These are phyloP conservation scores for Trichoderma sp. DNA, from an alignment of 2,329 filamentous ascomycete species.

Conservation along the genomic window DNA sequence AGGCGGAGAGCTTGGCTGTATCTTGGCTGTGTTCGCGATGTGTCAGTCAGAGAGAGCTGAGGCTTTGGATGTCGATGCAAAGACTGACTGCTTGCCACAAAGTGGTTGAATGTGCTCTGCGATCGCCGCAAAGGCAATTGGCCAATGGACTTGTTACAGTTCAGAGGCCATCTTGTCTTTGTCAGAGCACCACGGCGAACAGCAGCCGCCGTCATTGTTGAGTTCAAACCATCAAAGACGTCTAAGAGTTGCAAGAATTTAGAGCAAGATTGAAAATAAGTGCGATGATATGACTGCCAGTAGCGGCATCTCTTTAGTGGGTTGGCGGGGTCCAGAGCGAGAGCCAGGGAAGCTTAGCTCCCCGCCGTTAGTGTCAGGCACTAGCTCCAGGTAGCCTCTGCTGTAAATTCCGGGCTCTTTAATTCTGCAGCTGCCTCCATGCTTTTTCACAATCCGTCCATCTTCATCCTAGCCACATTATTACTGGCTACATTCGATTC, in stretches of 20 bases:
- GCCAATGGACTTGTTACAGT: slow-evolving; percentile 3
- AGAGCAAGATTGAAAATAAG: background rate
- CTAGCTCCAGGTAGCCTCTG: slow-evolving; percentile 5
- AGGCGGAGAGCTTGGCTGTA: slow-evolving; percentile 13
- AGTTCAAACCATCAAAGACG: slow-evolving; percentile 25
- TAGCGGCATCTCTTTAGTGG: slow-evolving; percentile 1
- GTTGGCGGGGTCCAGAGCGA: slow-evolving; percentile 14
- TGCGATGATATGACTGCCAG: background rate
- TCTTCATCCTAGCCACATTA: background rate
- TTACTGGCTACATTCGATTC: background rate
- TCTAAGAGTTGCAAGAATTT: background rate
- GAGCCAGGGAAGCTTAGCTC: slow-evolving; percentile 11
- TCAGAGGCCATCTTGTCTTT: slow-evolving; percentile 3
- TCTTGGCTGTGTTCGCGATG: slow-evolving; percentile 17
- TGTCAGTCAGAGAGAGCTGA: background rate
- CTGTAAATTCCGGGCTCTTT: slow-evolving; percentile 23
- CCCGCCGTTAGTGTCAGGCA: slow-evolving; percentile 14
- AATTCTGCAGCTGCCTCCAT: slow-evolving; percentile 17
- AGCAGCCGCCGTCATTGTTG: slow-evolving; percentile 34
- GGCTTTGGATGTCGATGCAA: background rate
- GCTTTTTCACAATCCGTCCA: background rate
- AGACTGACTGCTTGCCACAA: slow-evolving; percentile 32
- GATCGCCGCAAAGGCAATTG: slow-evolving; percentile 27
- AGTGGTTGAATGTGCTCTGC: slow-evolving; percentile 37
- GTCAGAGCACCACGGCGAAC: slow-evolving; percentile 24